Conservation (phyloP, 305 asterid species). For the Rubia peregrina region DNA sequence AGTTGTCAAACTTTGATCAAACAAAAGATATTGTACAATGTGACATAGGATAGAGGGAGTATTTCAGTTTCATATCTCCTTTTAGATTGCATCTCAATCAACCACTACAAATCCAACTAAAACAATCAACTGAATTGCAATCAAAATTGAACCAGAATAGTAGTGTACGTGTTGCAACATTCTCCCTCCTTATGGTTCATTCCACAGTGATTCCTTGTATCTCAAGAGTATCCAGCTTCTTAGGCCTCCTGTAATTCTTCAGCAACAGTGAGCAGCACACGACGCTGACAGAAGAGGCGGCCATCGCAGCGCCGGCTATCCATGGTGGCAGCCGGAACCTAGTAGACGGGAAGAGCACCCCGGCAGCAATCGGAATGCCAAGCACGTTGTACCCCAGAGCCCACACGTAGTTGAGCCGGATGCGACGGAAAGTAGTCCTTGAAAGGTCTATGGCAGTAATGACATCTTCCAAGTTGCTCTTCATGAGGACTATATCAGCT, state of each 20-base stretch:
- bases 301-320: conserved; percentile 96
- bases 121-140: too few species aligned
- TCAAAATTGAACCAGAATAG: too few species aligned
- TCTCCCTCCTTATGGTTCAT: conserved; percentile 2
- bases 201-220: conserved; percentile 22
- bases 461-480: conserved; percentile 76
- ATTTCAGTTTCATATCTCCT: too few species aligned
- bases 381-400: conserved; percentile 74
- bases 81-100: too few species aligned
- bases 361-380: conserved; percentile 86
- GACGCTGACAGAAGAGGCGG: conserved; percentile 78
- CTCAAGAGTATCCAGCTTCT: conserved; percentile 33
- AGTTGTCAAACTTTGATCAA: too few species aligned
- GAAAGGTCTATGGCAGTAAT: conserved; percentile 81
- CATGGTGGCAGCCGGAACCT: conserved; percentile 81
- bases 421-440: conserved; percentile 56
- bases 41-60: too few species aligned
- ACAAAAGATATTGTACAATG: too few species aligned
- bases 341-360: conserved; percentile 62
- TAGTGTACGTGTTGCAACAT: not conserved
- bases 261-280: conserved; percentile 80
- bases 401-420: conserved; percentile 70
- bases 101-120: too few species aligned
- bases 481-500: conserved; percentile 82
- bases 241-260: conserved; percentile 68